These are phyloP conservation scores for Coemansia sp. DNA, from an alignment of 192 early-diverging fungal genomes.

Conservation along the genomic window DNA sequence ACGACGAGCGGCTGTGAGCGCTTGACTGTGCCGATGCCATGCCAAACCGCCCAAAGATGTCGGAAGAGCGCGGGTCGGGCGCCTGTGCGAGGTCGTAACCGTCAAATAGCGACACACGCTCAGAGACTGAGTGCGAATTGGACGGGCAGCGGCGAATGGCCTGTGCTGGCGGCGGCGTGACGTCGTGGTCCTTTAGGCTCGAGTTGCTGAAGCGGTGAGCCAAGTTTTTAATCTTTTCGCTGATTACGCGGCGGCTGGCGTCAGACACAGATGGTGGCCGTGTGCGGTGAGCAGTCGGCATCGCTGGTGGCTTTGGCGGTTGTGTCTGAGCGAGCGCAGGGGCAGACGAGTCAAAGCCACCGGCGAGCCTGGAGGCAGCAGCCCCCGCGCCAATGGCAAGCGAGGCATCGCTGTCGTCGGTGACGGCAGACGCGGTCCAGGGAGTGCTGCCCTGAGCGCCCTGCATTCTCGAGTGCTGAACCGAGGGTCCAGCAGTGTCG, in stretches of 20 bases:
- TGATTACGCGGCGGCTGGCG: slow-evolving; percentile 38
- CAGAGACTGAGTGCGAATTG: slow-evolving; percentile 47
- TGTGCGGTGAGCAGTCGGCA: background rate
- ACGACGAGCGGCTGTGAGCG: slow-evolving; percentile 42
- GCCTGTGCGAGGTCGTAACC: slow-evolving; percentile 11
- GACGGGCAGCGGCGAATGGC: slow-evolving; percentile 38
- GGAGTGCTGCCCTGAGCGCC: background rate
- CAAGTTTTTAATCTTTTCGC: slow-evolving; percentile 48
- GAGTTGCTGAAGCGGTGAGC: slow-evolving; percentile 48
- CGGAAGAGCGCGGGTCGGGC: slow-evolving; percentile 35
- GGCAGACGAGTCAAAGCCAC: slow-evolving; percentile 22
- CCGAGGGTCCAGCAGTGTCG: slow-evolving; percentile 21
- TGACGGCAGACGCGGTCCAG: slow-evolving; percentile 2
- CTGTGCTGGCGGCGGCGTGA: slow-evolving; percentile 12
- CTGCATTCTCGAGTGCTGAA: slow-evolving; percentile 8
- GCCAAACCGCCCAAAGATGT: slow-evolving; percentile 47
- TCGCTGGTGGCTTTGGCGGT: slow-evolving; percentile 1
- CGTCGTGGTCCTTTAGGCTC: slow-evolving; percentile 26
- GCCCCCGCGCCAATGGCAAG: background rate
- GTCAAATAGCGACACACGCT: slow-evolving; percentile 52
- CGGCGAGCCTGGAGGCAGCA: background rate
- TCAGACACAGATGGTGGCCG: slow-evolving; percentile 12
- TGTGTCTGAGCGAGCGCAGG: slow-evolving; percentile 1
- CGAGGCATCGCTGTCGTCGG: slow-evolving; percentile 37
- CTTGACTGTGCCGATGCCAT: slow-evolving; percentile 26